Percentiles rank a stretch among this genome's conserved stretches.
phyloP scores from a whole-genome alignment of 2,329 filamentous ascomycete species.

The Paraconiothyrium sp. region DNA sequence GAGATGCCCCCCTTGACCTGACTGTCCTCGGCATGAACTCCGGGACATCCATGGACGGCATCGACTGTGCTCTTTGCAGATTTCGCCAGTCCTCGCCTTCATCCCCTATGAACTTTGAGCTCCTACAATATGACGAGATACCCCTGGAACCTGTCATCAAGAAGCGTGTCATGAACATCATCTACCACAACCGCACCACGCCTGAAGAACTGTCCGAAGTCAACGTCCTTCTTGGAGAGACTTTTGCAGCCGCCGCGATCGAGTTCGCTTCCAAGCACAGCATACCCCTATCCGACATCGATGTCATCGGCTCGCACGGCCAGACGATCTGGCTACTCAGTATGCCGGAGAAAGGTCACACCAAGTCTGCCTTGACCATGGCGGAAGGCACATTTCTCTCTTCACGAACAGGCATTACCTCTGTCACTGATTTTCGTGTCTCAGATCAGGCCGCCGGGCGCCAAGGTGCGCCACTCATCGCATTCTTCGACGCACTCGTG shows the following conservation, averaged over 20 bases:
- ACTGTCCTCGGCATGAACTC: constrained; percentile 65
- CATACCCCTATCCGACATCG: constrained; percentile 57
- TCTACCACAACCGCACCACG: constrained; percentile 65
- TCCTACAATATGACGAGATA: constrained; percentile 66
- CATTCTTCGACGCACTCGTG: constrained; percentile 66
- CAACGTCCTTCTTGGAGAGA: constrained; percentile 67
- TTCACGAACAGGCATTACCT: constrained; percentile 64
- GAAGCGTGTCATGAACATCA: constrained; percentile 67
- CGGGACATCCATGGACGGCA: constrained; percentile 66
- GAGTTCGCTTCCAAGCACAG: constrained; percentile 58
- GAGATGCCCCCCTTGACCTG: constrained; percentile 54
- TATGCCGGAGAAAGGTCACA: constrained; percentile 45
- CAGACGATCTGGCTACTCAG: constrained; percentile 66
- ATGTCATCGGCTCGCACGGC: constrained; percentile 66
- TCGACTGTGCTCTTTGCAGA: constrained; percentile 66
- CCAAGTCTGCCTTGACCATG: constrained; percentile 56
- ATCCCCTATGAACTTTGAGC: constrained; percentile 64
- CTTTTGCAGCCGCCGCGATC: constrained; percentile 62
- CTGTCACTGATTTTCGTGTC: constrained; percentile 67
- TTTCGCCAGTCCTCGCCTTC: constrained; percentile 63
- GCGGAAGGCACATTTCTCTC: constrained; percentile 67
- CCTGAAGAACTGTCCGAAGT: constrained; percentile 66
- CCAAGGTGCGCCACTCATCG: constrained; percentile 67
- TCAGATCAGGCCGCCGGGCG: constrained; percentile 66
- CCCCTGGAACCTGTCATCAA: constrained; percentile 65